These are phyloP conservation scores for Trichoderma parareesei DNA, from an alignment of 495 filamentous ascomycete genomes.

Conservation along the genomic window DNA sequence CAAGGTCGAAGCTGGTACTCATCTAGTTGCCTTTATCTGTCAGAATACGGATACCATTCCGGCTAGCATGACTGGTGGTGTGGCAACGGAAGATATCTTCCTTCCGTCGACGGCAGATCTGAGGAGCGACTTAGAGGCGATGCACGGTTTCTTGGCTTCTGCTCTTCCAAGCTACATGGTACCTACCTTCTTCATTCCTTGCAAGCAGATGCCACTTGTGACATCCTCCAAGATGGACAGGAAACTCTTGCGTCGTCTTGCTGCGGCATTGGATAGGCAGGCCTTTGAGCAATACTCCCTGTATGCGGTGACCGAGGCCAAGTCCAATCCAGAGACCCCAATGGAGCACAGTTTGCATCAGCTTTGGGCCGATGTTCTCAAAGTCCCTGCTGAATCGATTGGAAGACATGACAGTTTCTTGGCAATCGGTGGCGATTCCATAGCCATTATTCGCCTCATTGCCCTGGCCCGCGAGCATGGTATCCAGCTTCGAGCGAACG, in stretches of 20 bases:
- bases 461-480: slow-evolving; percentile 25
- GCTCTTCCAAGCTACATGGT: slow-evolving; percentile 24
- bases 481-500: neutral
- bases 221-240: slow-evolving; percentile 5
- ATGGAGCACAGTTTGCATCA: slow-evolving; percentile 13
- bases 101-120: slow-evolving; percentile 20
- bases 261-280: neutral
- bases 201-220: neutral
- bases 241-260: neutral
- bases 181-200: slow-evolving; percentile 37
- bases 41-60: neutral
- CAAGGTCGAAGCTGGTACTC: neutral
- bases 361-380: neutral
- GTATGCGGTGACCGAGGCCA: neutral
- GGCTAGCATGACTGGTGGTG: neutral
- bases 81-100: slow-evolving; percentile 27
- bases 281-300: neutral
- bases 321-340: neutral
- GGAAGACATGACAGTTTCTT: neutral
- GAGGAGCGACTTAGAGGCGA: neutral
- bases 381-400: neutral
- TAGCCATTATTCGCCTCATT: neutral
- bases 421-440: slow-evolving; percentile 3
- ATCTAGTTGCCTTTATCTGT: neutral
- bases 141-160: neutral